Conservation (phyloP, 2,329 filamentous ascomycete genomes). For the Whalleya microplaca region DNA sequence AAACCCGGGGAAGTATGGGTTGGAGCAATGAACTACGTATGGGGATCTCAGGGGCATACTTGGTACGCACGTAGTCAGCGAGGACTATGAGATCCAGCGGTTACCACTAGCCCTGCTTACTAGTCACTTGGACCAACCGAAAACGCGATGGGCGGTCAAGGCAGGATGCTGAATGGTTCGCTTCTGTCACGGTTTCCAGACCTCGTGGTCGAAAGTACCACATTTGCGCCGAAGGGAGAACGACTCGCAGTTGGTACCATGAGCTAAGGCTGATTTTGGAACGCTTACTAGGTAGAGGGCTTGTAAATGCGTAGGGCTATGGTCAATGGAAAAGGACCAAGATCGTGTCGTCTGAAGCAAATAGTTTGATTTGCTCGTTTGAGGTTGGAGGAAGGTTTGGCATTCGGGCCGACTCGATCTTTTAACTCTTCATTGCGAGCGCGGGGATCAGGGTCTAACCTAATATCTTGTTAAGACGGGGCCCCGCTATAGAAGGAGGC, state of each 20-base stretch:
- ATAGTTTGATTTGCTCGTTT: not conserved
- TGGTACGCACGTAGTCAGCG: not conserved
- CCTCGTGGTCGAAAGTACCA: conserved; percentile 9
- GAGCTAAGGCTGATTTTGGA: conserved; percentile 12
- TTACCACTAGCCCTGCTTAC: not conserved
- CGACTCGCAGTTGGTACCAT: not conserved
- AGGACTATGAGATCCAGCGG: not conserved
- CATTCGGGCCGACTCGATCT: not conserved
- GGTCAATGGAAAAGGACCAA: no score
- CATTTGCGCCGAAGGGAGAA: conserved; percentile 18
- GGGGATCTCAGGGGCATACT: not conserved
- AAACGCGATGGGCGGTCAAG: not conserved
- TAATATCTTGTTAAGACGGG: not conserved
- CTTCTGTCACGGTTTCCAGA: not conserved
- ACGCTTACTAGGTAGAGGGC: not conserved
- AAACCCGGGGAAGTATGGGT: not conserved
- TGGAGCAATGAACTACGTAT: not conserved
- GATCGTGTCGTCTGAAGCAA: no score
- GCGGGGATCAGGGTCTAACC: not conserved
- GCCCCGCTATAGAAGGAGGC: not conserved
- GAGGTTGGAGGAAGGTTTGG: not conserved
- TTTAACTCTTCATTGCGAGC: no score
- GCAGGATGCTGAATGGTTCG: conserved; percentile 1
- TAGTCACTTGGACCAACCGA: not conserved
- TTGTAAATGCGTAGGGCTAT: no score